phyloP scores from a whole-genome alignment of 2,329 filamentous ascomycete species.

The Diatrype stigma region DNA sequence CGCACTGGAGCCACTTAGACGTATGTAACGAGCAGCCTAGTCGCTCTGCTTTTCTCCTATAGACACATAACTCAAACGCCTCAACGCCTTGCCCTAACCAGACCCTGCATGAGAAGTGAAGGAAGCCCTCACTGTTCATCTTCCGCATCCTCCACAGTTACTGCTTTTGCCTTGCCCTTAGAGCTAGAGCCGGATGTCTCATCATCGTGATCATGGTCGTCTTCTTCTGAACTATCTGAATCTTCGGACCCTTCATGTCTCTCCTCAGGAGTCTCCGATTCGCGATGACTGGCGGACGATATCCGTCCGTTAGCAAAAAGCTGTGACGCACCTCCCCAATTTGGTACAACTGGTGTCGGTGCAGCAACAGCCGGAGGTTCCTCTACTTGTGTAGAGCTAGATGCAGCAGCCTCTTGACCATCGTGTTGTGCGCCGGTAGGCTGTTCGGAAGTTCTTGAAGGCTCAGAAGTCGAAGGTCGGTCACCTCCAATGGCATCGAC shows the following conservation, averaged over 20 bases:
- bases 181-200: constrained; percentile 5
- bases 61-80: too few species aligned
- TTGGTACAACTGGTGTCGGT: constrained; percentile 44
- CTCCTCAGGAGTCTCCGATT: constrained; percentile 6
- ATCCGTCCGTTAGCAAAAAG: constrained; percentile 35
- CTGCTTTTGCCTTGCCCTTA: constrained; percentile 26
- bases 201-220: constrained; percentile 11
- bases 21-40: too few species aligned
- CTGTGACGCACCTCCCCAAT: constrained; percentile 48
- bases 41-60: too few species aligned
- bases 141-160: constrained; percentile 25
- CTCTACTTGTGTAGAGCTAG: constrained; percentile 9
- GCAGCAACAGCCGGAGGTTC: constrained; percentile 37
- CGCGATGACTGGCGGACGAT: constrained; percentile 3
- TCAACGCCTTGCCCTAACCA: too few species aligned
- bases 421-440: constrained; percentile 1
- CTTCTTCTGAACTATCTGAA: constrained; percentile 3
- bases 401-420: constrained; percentile 3
- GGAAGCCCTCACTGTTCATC: constrained; percentile 7
- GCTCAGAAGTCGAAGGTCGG: constrained; percentile 4
- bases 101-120: too few species aligned
- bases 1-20: too few species aligned
- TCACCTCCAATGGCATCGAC: neutral
- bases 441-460: neutral
- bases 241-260: neutral